Percentiles rank a stretch among this genome's conserved stretches.
Evolutionary conservation across 768 basidiomycete species (phyloP).

Genomic region (Lentinula sp.): DNA sequence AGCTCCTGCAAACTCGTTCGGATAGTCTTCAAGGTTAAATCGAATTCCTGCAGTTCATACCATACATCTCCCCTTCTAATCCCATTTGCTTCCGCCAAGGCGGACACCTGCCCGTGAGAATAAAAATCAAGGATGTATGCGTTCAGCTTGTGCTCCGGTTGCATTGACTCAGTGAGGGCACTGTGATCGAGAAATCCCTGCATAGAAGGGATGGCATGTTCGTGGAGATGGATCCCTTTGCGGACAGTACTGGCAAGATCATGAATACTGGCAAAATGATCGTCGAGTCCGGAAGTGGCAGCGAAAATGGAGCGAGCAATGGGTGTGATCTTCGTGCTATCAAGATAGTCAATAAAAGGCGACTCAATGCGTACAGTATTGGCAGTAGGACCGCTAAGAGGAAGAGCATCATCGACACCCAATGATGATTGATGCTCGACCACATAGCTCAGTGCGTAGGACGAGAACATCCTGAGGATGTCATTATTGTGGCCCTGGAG

Average conservation of each 20-base stretch:
- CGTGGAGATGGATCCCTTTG: constrained; percentile 48
- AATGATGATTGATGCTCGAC: constrained; percentile 17
- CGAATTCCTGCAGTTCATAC: constrained; percentile 58
- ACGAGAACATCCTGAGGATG: neutral
- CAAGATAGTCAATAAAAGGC: constrained; percentile 21
- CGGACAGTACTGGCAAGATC: constrained; percentile 51
- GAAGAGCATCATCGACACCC: constrained; percentile 39
- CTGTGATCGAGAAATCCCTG: constrained; percentile 17
- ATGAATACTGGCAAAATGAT: constrained; percentile 41
- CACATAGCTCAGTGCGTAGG: neutral
- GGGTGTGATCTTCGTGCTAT: constrained; percentile 11
- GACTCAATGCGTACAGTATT: constrained; percentile 1
- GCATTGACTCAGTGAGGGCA: constrained; percentile 11
- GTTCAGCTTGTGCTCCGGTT: constrained; percentile 34
- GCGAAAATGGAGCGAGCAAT: constrained; percentile 56
- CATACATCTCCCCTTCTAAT: constrained; percentile 61
- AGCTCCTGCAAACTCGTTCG: constrained; percentile 45
- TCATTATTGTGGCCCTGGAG: neutral
- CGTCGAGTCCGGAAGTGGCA: constrained; percentile 61
- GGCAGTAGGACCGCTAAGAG: constrained; percentile 35
- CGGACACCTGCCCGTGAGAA: constrained; percentile 50
- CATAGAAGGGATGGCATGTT: constrained; percentile 57
- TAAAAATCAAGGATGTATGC: constrained; percentile 69
- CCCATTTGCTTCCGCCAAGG: constrained; percentile 46
- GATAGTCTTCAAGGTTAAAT: constrained; percentile 42